These are phyloP conservation scores for Umbelopsis sp. DNA, from an alignment of 371 early-diverging fungal species.

Conservation along the genomic window DNA sequence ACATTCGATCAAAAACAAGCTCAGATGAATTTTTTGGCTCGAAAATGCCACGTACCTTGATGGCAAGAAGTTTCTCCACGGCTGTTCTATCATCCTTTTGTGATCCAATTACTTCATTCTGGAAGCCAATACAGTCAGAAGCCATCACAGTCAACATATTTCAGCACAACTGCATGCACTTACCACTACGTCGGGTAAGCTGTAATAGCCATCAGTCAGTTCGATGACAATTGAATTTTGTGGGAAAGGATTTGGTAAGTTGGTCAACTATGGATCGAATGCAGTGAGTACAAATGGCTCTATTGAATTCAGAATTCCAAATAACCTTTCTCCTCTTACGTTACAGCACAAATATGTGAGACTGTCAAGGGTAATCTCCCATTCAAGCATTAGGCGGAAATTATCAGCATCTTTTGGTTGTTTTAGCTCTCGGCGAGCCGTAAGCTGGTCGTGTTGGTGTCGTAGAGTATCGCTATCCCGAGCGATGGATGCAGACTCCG, in stretches of 20 bases:
- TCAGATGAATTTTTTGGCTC: too few species aligned
- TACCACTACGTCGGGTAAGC: slow-evolving; percentile 48
- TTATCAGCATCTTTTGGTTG: slow-evolving; percentile 21
- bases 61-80: not conserved
- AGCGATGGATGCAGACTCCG: slow-evolving; percentile 39
- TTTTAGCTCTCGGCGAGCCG: not conserved
- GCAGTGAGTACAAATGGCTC: not conserved
- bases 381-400: slow-evolving; percentile 49
- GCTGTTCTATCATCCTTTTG: slow-evolving; percentile 6
- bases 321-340: slow-evolving; percentile 26
- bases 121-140: slow-evolving; percentile 18
- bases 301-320: not conserved
- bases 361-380: slow-evolving; percentile 55
- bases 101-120: not conserved
- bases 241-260: slow-evolving; percentile 46
- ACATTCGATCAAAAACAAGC: not conserved
- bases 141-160: not conserved
- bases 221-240: slow-evolving; percentile 59
- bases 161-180: not conserved
- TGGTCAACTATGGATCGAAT: slow-evolving; percentile 28
- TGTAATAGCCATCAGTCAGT: slow-evolving; percentile 61
- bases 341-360: slow-evolving; percentile 50
- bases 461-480: slow-evolving; percentile 24
- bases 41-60: not conserved
- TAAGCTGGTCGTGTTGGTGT: slow-evolving; percentile 8